Evolutionary conservation across 2,329 filamentous ascomycete species (phyloP).

Genomic region (Aspergillus transmontanensis): DNA sequence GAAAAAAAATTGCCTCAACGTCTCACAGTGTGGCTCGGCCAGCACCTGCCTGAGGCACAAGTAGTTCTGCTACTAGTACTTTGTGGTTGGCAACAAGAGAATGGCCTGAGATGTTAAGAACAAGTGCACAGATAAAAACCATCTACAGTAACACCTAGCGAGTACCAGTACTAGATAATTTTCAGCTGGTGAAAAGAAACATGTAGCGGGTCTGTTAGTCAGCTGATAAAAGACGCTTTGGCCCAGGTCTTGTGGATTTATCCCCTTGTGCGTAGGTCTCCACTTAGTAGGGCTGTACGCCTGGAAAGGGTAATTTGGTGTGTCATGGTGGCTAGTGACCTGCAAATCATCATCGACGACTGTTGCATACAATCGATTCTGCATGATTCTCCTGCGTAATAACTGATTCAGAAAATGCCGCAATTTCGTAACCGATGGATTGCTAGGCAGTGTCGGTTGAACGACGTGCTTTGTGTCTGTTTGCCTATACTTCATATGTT

Average conservation of each 20-base stretch:
- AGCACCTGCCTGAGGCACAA: not conserved
- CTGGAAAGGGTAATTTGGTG: constrained; percentile 23
- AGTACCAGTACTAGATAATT: not conserved
- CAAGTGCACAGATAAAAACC: not conserved
- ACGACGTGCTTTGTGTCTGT: not conserved
- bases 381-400: constrained; percentile 25
- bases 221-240: constrained; percentile 18
- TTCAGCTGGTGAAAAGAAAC: not conserved
- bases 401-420: constrained; percentile 22
- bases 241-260: constrained; percentile 14
- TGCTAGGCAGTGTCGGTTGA: constrained; percentile 11
- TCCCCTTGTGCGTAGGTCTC: constrained; percentile 7
- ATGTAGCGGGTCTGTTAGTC: constrained; percentile 9
- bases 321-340: constrained; percentile 28
- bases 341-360: constrained; percentile 25
- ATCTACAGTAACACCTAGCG: not conserved
- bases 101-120: not conserved
- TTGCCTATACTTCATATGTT: not conserved
- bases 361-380: constrained; percentile 10
- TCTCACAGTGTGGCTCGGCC: not conserved
- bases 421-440: constrained; percentile 18
- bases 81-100: not conserved
- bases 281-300: constrained; percentile 26
- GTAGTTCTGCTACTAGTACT: not conserved
- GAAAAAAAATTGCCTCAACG: constrained; percentile 18